Evolutionary conservation across 345 rosid species (phyloP).

Genomic region (Hibiscus mutabilis): DNA sequence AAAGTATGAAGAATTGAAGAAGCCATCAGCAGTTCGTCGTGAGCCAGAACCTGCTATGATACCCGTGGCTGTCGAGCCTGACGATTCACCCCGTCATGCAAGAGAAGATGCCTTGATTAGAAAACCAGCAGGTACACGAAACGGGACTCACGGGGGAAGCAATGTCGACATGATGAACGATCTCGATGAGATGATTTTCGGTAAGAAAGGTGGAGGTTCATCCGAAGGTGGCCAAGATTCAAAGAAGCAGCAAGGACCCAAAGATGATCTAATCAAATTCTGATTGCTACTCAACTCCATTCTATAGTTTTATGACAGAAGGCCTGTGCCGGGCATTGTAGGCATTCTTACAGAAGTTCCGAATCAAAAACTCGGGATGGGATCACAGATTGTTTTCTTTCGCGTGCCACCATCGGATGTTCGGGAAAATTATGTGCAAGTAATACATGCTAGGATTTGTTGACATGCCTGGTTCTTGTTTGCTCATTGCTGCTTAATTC

Average conservation of each 20-base stretch:
- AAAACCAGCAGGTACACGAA: conserved; percentile 59
- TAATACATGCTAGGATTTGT: neutral
- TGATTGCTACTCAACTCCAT: conserved; percentile 20
- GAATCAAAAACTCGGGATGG: too few species aligned
- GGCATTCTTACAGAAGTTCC: neutral
- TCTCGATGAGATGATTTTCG: conserved; percentile 96
- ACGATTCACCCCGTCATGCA: conserved; percentile 48
- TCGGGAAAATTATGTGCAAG: neutral
- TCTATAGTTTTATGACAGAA: neutral
- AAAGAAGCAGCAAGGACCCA: conserved; percentile 56
- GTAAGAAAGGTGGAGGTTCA: conserved; percentile 58
- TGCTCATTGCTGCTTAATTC: neutral
- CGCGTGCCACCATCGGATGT: neutral
- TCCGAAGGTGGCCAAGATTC: conserved; percentile 47
- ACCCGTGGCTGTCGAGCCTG: conserved; percentile 79
- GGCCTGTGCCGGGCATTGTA: neutral
- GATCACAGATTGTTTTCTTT: too few species aligned
- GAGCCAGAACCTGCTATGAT: conserved; percentile 85
- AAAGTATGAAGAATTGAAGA: conserved; percentile 62
- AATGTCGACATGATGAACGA: conserved; percentile 91
- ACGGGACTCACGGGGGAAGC: conserved; percentile 51
- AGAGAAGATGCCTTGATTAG: conserved; percentile 69
- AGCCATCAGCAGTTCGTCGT: conserved; percentile 34
- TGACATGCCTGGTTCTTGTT: neutral
- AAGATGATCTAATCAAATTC: conserved; percentile 75